phyloP scores from a whole-genome alignment of 805 yeast genomes.

The Candida coleopterorum region DNA sequence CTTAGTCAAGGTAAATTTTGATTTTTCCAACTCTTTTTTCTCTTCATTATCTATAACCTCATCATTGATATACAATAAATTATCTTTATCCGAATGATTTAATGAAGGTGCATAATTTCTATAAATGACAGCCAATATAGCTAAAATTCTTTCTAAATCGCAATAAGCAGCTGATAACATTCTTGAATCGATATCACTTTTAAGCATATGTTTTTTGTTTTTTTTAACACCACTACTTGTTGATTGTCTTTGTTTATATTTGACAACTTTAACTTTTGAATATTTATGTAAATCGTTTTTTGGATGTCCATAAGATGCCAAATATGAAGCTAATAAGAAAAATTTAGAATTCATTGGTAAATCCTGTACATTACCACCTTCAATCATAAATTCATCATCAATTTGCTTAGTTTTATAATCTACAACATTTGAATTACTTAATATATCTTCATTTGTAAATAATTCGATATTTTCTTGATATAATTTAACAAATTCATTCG shows the following conservation, averaged over 20 bases:
- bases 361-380: slow-evolving; percentile 30
- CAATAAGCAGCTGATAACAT: slow-evolving; percentile 69
- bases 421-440: slow-evolving; percentile 26
- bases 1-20: slow-evolving; percentile 31
- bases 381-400: slow-evolving; percentile 17
- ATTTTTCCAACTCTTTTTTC: slow-evolving; percentile 27
- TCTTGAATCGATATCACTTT: slow-evolving; percentile 51
- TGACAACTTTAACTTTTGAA: slow-evolving; percentile 47
- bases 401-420: slow-evolving; percentile 20
- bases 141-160: slow-evolving; percentile 73
- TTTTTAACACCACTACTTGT: not conserved
- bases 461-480: slow-evolving; percentile 27
- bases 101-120: slow-evolving; percentile 33
- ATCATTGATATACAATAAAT: slow-evolving; percentile 19
- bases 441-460: slow-evolving; percentile 25
- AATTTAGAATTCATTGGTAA: slow-evolving; percentile 61
- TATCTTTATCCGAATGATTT: slow-evolving; percentile 18
- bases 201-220: slow-evolving; percentile 20
- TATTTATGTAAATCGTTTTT: slow-evolving; percentile 65
- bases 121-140: slow-evolving; percentile 71
- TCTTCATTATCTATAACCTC: slow-evolving; percentile 33
- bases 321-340: slow-evolving; percentile 73
- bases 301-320: slow-evolving; percentile 75
- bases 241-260: slow-evolving; percentile 24
- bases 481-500: slow-evolving; percentile 29